Evolutionary conservation across 225 moss, liverwort and hornwort genomes (phyloP).

Genomic region (Ulota crispa): DNA sequence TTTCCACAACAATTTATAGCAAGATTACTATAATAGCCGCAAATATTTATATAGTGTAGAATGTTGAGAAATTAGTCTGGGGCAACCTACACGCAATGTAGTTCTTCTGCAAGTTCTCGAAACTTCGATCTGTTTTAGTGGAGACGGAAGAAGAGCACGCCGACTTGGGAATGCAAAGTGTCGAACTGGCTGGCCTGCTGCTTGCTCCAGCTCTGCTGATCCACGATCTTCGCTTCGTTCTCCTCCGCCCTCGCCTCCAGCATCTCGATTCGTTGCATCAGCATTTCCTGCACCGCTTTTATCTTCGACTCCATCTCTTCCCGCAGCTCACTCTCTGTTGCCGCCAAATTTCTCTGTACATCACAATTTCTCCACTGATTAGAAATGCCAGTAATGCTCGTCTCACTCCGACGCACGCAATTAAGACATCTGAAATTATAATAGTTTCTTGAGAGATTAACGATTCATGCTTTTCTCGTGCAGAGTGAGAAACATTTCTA

Average conservation of each 20-base stretch:
- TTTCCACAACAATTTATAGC: no score
- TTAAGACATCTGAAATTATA: neutral
- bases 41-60: no score
- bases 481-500: neutral
- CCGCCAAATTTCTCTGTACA: conserved; percentile 25
- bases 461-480: neutral
- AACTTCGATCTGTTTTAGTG: neutral
- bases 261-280: conserved; percentile 37
- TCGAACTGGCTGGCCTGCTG: conserved; percentile 61
- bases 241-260: conserved; percentile 40
- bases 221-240: conserved; percentile 43
- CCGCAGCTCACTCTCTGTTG: conserved; percentile 52
- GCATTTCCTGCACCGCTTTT: conserved; percentile 44
- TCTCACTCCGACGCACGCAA: neutral
- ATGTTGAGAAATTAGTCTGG: no score
- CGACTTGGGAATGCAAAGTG: conserved; percentile 60
- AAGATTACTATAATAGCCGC: no score
- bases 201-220: conserved; percentile 32
- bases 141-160: conserved; percentile 59
- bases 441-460: neutral
- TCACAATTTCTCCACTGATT: neutral
- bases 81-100: no score
- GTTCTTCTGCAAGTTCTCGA: no score
- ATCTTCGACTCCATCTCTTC: conserved; percentile 45
- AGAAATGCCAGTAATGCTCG: neutral